Evolutionary conservation across 2,329 filamentous ascomycete species (phyloP).

Genomic region (Calycina marina): DNA sequence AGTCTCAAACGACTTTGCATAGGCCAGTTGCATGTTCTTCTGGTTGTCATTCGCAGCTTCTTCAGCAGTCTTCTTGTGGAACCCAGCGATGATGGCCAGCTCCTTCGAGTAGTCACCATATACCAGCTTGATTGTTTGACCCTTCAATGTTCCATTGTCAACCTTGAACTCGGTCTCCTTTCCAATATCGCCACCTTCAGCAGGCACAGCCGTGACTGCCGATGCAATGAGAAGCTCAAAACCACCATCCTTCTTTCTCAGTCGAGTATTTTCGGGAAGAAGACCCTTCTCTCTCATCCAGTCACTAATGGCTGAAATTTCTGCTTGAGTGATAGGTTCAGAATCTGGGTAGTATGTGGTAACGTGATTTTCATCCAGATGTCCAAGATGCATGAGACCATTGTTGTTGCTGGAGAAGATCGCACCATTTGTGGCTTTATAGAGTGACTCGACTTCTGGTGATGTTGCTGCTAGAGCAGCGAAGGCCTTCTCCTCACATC

Average conservation of each 20-base stretch:
- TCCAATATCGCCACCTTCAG: slow-evolving; percentile 52
- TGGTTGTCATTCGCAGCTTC: slow-evolving; percentile 62
- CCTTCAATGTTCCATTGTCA: slow-evolving; percentile 42
- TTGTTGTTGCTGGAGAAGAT: slow-evolving; percentile 55
- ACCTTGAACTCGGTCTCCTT: slow-evolving; percentile 47
- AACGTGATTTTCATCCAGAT: slow-evolving; percentile 59
- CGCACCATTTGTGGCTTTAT: slow-evolving; percentile 52
- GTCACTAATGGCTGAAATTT: slow-evolving; percentile 58
- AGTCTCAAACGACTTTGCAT: slow-evolving; percentile 58
- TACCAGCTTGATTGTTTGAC: slow-evolving; percentile 54
- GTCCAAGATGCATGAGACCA: slow-evolving; percentile 61
- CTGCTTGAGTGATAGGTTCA: slow-evolving; percentile 55
- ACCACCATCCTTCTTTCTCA: slow-evolving; percentile 51
- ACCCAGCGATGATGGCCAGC: slow-evolving; percentile 53
- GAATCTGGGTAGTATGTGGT: slow-evolving; percentile 74
- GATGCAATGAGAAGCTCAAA: slow-evolving; percentile 68
- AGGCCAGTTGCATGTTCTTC: slow-evolving; percentile 57
- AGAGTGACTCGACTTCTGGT: slow-evolving; percentile 46
- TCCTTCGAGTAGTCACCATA: slow-evolving; percentile 63
- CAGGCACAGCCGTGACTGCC: slow-evolving; percentile 42
- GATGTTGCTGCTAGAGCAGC: slow-evolving; percentile 46
- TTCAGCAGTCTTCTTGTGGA: slow-evolving; percentile 52
- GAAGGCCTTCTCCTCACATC: slow-evolving; percentile 48
- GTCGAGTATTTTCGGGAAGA: slow-evolving; percentile 61
- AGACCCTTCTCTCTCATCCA: slow-evolving; percentile 60